A percentile compares a stretch with the other conserved stretches of the same genome.
Evolutionary conservation across 177 flowering plant species (phyloP).

Genomic region (Tripterygium wilfordii): DNA sequence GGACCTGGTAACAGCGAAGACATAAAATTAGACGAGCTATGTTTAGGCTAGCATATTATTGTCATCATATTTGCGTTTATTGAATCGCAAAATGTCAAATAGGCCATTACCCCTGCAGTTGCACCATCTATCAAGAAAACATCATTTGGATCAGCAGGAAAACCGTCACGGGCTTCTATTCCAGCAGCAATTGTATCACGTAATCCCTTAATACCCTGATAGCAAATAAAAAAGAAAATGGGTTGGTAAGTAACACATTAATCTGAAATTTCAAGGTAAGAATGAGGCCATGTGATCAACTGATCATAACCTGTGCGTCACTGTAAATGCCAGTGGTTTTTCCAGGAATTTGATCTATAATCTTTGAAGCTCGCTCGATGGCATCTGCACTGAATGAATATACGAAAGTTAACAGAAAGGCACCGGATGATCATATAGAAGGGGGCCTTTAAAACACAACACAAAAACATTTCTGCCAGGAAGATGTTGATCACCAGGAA

Average conservation of each 20-base stretch:
- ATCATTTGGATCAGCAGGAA: slow-evolving; percentile 85
- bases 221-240: neutral
- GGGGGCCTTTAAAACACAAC: no score
- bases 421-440: no score
- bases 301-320: slow-evolving; percentile 75
- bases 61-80: neutral
- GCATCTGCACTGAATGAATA: slow-evolving; percentile 59
- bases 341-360: slow-evolving; percentile 87
- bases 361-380: slow-evolving; percentile 72
- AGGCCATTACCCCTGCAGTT: slow-evolving; percentile 71
- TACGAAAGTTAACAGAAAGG: no score
- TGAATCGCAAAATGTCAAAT: neutral
- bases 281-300: neutral
- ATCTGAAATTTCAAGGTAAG: neutral
- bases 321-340: slow-evolving; percentile 94
- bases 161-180: slow-evolving; percentile 93
- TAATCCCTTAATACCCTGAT: slow-evolving; percentile 86
- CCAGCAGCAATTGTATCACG: slow-evolving; percentile 95
- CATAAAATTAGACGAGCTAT: no score
- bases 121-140: slow-evolving; percentile 99
- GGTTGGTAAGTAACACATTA: neutral
- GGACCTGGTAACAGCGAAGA: slow-evolving; percentile 63
- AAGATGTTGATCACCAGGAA: no score
- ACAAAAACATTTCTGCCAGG: no score
- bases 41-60: no score